These are phyloP conservation scores for Venustampulla echinocandica DNA, from an alignment of 495 filamentous ascomycete species.

Conservation along the genomic window DNA sequence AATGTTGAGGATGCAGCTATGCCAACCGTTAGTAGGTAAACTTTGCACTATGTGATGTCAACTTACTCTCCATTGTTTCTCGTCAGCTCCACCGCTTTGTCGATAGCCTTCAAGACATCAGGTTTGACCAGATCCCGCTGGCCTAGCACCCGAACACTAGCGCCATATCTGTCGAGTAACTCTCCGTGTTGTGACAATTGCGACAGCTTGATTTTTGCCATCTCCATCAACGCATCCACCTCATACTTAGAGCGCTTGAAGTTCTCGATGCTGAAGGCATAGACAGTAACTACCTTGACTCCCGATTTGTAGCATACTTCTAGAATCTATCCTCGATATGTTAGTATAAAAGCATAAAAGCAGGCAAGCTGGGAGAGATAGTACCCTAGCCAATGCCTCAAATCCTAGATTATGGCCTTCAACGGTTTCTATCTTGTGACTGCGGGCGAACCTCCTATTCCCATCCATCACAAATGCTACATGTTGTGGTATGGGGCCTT, in stretches of 20 bases:
- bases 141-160: slow-evolving; percentile 73
- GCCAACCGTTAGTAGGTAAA: slow-evolving; percentile 2
- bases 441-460: slow-evolving; percentile 82
- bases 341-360: neutral
- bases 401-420: slow-evolving; percentile 97
- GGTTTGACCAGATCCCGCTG: slow-evolving; percentile 68
- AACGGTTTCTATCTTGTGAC: slow-evolving; percentile 87
- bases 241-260: slow-evolving; percentile 98
- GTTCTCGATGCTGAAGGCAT: slow-evolving; percentile 98
- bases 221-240: slow-evolving; percentile 94
- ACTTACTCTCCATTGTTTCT: slow-evolving; percentile 66
- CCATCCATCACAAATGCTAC: slow-evolving; percentile 99
- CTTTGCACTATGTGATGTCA: neutral
- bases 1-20: slow-evolving; percentile 76
- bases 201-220: slow-evolving; percentile 86
- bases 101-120: slow-evolving; percentile 81
- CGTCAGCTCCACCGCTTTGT: slow-evolving; percentile 74
- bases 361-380: neutral
- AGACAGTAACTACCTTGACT: slow-evolving; percentile 90
- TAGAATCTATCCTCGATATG: slow-evolving; percentile 52
- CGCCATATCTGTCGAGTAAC: slow-evolving; percentile 86
- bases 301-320: slow-evolving; percentile 97
- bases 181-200: slow-evolving; percentile 92
- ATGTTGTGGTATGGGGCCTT: slow-evolving; percentile 88
- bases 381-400: slow-evolving; percentile 77